Percentiles rank a stretch among this genome's conserved stretches.
These are phyloP conservation scores for Microthyrium microscopicum DNA, from an alignment of 2,329 filamentous ascomycete species.

Conservation along the genomic window DNA sequence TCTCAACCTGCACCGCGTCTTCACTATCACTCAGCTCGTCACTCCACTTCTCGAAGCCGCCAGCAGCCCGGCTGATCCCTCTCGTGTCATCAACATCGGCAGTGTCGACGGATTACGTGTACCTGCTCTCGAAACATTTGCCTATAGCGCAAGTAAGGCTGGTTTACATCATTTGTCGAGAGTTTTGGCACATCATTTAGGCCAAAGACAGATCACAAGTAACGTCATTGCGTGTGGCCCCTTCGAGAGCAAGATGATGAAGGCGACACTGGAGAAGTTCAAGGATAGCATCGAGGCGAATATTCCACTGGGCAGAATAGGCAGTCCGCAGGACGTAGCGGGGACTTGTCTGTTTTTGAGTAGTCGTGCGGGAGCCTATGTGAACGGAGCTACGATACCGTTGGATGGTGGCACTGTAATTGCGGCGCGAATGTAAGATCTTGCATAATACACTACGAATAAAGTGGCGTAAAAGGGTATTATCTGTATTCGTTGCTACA, in stretches of 20 bases:
- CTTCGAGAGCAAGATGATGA: slow-evolving; percentile 59
- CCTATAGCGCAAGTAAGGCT: slow-evolving; percentile 45
- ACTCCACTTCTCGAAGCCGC: slow-evolving; percentile 44
- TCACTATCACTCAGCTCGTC: slow-evolving; percentile 47
- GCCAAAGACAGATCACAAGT: slow-evolving; percentile 41
- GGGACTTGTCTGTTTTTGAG: slow-evolving; percentile 55
- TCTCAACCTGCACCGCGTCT: slow-evolving; percentile 46
- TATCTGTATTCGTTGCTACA: no score
- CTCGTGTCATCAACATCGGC: slow-evolving; percentile 48
- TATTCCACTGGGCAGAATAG: slow-evolving; percentile 51
- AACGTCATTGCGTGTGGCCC: slow-evolving; percentile 59
- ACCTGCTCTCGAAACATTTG: slow-evolving; percentile 39
- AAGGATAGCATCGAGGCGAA: slow-evolving; percentile 38
- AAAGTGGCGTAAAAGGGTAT: no score
- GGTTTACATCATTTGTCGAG: slow-evolving; percentile 47
- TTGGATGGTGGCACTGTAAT: slow-evolving; percentile 24
- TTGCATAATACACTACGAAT: no score
- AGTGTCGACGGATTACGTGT: slow-evolving; percentile 46
- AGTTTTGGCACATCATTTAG: slow-evolving; percentile 46
- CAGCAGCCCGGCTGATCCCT: slow-evolving; percentile 27
- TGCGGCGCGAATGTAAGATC: no score
- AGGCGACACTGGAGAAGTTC: slow-evolving; percentile 44
- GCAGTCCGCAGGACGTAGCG: slow-evolving; percentile 50
- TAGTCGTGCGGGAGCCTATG: slow-evolving; percentile 42
- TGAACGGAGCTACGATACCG: slow-evolving; percentile 27